Conservation (phyloP, 371 early-diverging fungal species). For the Mortierella sp. region DNA sequence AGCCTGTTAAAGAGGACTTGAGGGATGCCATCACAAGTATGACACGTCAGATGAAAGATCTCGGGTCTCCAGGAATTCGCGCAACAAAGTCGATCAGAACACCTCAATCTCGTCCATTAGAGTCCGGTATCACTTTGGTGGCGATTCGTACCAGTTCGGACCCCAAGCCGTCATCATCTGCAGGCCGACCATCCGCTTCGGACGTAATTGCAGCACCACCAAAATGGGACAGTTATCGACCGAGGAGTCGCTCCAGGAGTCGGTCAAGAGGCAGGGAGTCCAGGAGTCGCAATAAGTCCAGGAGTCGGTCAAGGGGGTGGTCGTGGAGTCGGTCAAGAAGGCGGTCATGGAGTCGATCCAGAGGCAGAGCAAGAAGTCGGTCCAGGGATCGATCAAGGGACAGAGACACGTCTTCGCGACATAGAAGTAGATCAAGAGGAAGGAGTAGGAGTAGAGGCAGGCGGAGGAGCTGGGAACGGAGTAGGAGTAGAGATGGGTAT, state of each 20-base stretch:
- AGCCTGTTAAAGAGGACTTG: not conserved
- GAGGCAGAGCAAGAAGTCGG: not conserved
- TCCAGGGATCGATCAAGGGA: conserved; percentile 3
- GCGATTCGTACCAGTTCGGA: not conserved
- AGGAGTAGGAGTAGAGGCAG: not conserved
- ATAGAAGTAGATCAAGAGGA: conserved; percentile 1
- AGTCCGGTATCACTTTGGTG: not conserved
- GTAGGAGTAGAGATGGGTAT: not conserved
- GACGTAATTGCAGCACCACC: not conserved
- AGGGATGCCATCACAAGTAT: not conserved
- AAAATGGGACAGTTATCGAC: not conserved
- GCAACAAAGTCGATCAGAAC: not conserved
- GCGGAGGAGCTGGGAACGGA: not conserved
- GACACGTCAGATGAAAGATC: not conserved
- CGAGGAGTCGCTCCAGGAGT: conserved; percentile 9
- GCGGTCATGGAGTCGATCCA: conserved; percentile 10
- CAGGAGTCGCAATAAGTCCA: conserved; percentile 8
- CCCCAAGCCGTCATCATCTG: not conserved
- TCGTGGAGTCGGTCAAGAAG: conserved; percentile 12
- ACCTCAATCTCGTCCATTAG: not conserved
- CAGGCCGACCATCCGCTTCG: not conserved
- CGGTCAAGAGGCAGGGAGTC: conserved; percentile 9
- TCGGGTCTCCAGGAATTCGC: not conserved
- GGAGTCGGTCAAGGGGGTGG: conserved; percentile 13
- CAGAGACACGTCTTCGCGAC: not conserved